Base-by-base conservation (phyloP, 1,284 basidiomycete genomes). In the Malassezia yamatoensis region DNA sequence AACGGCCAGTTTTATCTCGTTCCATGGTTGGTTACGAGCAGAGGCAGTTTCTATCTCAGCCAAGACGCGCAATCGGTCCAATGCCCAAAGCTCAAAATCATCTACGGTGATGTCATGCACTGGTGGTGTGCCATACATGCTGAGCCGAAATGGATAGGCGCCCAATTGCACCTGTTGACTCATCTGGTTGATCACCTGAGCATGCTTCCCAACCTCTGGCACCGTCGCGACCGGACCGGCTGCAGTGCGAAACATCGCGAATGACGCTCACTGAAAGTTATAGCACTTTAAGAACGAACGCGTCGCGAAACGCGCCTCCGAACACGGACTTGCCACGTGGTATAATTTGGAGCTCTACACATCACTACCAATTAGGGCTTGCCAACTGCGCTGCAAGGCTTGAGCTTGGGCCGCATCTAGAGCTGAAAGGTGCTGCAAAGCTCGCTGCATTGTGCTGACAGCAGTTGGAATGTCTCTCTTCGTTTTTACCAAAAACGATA, bases 21-120 rank as follows among this genome's bases (percentile, higher is more conserved):
- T 83, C 79, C 82, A 85, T 18, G 85, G 76, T 44, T 86, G 79
- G 69, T 90, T 90, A 45, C 90, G 83, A n/a, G 85, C 86, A 58
- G 83, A 82, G 6, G 86, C 88, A 0, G 91, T 86, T 73, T 98
- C 94, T 62, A 99, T 94, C 75, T 96, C 90, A 6, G 90, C 87
- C 7, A 98, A 81, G 16, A 99, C 83, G 24, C 62, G 83, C 38
- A 99, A 80, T 32, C 94, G 81, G 64, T 93, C 84, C 20, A 99
- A 81, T 0, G 93, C 94, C 75, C 83, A 89, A 3, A 81, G 84
- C 77, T 99, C 94, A 66, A 99, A 98, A 63, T 96, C 88, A 72
- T 98, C 94, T 18, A 98, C 81, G 1, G 90, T 93, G 32, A 98
- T 85, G 67, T 98, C 91, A 45, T 85, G 85, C 13, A 81, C 72